Base-by-base conservation (phyloP, 108 stramenopile species). In the Mayamaea pseudoterrestris region DNA sequence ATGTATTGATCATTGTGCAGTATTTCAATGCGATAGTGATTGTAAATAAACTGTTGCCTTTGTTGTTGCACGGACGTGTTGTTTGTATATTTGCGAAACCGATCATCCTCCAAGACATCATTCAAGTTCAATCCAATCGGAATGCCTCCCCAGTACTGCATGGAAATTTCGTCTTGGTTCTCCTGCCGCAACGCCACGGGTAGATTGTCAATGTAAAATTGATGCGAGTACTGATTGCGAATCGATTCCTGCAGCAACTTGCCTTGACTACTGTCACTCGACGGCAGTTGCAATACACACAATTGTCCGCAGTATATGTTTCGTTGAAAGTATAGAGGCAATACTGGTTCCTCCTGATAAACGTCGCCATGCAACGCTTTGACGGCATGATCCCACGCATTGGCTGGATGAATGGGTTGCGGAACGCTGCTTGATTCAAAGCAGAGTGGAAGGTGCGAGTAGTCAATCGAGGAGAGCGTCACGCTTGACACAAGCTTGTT, bases 131-230 rank as follows among this genome's bases (percentile, higher is more conserved):
- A 6, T 45, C 44, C 44, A 13, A 45, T 6, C 6, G 44, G 44
- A 26, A 45, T 27, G 7, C 44, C 44, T 14, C 44, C 44, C 44
- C 24, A 45, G 27, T 23, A 45, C 4, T 13, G 44, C 21, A 20
- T 27, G 26, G 4, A 5, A 9, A 45, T 13, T 5, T 6, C 13
- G 20, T 24, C 5, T 4, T 8, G 25, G 5, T 8, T 13, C 28
- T 45, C 17, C 44, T 27, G 5, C 22, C 5, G n/a, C 7, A 27
- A 27, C 5, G 44, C 44, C 22, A 45, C 44, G 21, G 44, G 44
- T 20, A 45, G 7, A n/a, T 13, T 27, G 21, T 45, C 44, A 6
- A 45, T 27, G n/a, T 27, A 4, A 5, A 45, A 22, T 8, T 23
- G 8, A 26, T 5, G 5, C 4, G 24, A 26, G 17, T 27, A 20